These are phyloP conservation scores for Aspergillus pseudoglaucus DNA, from an alignment of 2,329 filamentous ascomycete genomes.

Conservation along the genomic window DNA sequence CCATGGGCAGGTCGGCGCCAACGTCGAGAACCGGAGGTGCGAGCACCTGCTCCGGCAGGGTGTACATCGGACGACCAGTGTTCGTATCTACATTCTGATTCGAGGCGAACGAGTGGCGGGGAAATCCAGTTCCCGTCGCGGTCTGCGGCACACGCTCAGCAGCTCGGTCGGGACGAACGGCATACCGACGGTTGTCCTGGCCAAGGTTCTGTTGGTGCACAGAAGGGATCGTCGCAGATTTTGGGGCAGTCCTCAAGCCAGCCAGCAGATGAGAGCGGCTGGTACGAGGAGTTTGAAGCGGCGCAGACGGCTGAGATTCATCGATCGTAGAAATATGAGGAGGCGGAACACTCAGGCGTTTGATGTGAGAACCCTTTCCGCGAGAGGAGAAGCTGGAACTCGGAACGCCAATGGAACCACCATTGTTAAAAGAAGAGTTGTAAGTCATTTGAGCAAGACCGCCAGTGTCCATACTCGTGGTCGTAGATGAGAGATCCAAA, in stretches of 20 bases:
- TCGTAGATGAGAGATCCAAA: constrained; percentile 17
- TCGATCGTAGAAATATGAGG: constrained; percentile 63
- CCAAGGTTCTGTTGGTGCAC: constrained; percentile 52
- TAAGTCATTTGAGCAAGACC: constrained; percentile 99
- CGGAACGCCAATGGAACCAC: constrained; percentile 65
- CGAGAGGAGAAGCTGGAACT: constrained; percentile 78
- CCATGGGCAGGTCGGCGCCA: constrained; percentile 63
- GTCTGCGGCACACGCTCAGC: constrained; percentile 52
- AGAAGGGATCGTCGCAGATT: constrained; percentile 68
- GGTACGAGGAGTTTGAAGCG: constrained; percentile 76
- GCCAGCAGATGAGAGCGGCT: constrained; percentile 92
- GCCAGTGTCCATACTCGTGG: constrained; percentile 73
- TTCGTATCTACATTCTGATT: constrained; percentile 33
- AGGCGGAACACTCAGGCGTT: constrained; percentile 76
- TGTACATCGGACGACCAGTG: constrained; percentile 55
- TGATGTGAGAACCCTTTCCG: constrained; percentile 76
- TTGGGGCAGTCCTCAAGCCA: constrained; percentile 86
- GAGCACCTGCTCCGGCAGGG: constrained; percentile 66
- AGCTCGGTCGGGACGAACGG: constrained; percentile 36
- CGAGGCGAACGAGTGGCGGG: constrained; percentile 34
- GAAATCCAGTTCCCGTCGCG: constrained; percentile 51
- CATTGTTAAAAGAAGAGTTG: constrained; percentile 64
- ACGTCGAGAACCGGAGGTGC: constrained; percentile 71
- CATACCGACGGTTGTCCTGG: constrained; percentile 44
- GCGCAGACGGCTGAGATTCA: constrained; percentile 58